Evolutionary conservation across 73 alveolate genomes (phyloP).

Genomic region (Durusdinium trenchii): DNA sequence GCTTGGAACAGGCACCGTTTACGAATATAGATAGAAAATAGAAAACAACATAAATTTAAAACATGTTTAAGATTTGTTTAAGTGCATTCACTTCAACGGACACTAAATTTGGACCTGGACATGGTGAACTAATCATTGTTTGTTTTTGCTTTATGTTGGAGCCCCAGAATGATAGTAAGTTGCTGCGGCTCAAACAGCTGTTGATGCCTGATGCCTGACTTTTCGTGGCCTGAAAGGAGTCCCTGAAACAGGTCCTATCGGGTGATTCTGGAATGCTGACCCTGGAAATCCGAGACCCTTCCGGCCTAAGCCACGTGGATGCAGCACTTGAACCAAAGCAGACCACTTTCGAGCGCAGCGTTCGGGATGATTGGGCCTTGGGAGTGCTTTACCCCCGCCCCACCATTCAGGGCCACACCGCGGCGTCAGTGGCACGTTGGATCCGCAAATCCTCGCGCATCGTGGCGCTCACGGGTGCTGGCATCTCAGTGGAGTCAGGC

Average conservation of each 20-base stretch:
- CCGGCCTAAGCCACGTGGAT: conserved; percentile 10
- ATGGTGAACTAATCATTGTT: no score
- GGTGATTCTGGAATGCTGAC: not conserved
- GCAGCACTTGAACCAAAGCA: not conserved
- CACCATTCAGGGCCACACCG: not conserved
- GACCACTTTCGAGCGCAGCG: conserved; percentile 55
- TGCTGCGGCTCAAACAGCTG: no score
- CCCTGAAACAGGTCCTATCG: not conserved
- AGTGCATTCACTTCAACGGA: no score
- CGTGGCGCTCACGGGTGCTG: conserved; percentile 73
- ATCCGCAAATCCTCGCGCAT: not conserved
- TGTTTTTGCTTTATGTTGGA: no score
- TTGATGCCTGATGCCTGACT: no score
- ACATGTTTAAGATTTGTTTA: no score
- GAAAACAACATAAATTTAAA: no score
- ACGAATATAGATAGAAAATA: no score
- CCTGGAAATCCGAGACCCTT: conserved; percentile 42
- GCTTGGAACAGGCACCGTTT: not conserved
- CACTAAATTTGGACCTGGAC: no score
- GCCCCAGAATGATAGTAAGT: no score
- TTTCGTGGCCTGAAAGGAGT: not conserved
- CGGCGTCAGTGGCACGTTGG: not conserved
- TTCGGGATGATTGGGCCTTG: conserved; percentile 47
- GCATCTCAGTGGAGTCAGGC: conserved; percentile 69
- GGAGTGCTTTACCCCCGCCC: conserved; percentile 46